Conservation (phyloP, 2,329 filamentous ascomycete genomes). For the Fusarium kyushuense region DNA sequence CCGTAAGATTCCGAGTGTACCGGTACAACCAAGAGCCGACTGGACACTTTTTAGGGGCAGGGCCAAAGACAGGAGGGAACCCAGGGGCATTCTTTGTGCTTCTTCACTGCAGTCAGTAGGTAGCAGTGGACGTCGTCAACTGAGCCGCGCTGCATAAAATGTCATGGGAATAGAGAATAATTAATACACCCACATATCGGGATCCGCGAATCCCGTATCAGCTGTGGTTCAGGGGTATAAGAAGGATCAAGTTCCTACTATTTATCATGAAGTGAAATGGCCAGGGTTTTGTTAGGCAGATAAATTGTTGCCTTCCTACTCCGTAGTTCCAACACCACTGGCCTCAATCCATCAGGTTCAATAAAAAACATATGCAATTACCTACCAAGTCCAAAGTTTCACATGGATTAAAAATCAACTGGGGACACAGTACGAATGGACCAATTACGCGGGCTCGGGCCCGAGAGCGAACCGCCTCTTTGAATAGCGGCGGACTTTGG, state of each 20-base stretch:
- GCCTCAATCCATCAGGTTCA: slow-evolving; percentile 14
- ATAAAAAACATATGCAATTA: neutral
- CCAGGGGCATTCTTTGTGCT: slow-evolving; percentile 18
- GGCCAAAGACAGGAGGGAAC: slow-evolving; percentile 18
- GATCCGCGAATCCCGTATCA: slow-evolving; percentile 16
- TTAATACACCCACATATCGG: slow-evolving; percentile 20
- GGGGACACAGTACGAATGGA: slow-evolving; percentile 17
- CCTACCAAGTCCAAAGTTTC: slow-evolving; percentile 8
- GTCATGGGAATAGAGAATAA: neutral
- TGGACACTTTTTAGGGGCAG: slow-evolving; percentile 3
- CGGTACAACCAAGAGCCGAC: slow-evolving; percentile 29
- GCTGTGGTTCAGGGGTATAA: slow-evolving; percentile 1
- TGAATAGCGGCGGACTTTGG: slow-evolving; percentile 35
- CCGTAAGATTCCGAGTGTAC: slow-evolving; percentile 33
- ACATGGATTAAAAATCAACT: slow-evolving; percentile 6
- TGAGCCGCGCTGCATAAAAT: slow-evolving; percentile 21
- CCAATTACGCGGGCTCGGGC: slow-evolving; percentile 25
- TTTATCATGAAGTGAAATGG: neutral
- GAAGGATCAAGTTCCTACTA: neutral
- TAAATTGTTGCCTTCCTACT: slow-evolving; percentile 4
- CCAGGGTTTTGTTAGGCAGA: slow-evolving; percentile 8
- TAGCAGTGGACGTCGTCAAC: slow-evolving; percentile 3
- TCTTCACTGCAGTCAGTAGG: slow-evolving; percentile 11
- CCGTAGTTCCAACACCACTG: neutral
- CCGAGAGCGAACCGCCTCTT: slow-evolving; percentile 25